Conservation (phyloP, 805 yeast species). For the Isabelozyma heimii region DNA sequence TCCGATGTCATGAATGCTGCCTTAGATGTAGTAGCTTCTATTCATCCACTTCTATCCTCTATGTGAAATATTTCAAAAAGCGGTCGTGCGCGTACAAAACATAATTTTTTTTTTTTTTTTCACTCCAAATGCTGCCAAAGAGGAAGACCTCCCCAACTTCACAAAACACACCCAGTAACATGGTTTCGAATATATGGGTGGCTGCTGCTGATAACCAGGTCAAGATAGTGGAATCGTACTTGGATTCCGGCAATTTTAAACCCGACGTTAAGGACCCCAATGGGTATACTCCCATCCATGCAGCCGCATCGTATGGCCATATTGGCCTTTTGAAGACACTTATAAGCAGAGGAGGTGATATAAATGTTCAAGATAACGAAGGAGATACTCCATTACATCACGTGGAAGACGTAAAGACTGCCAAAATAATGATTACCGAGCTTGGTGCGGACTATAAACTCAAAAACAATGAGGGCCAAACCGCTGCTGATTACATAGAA, state of each 20-base stretch:
- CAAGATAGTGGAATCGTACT: conserved; percentile 52
- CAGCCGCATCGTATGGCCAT: conserved; percentile 94
- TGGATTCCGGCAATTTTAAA: conserved; percentile 50
- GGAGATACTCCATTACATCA: conserved; percentile 97
- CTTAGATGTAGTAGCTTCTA: not conserved
- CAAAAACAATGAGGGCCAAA: conserved; percentile 71
- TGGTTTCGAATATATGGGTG: conserved; percentile 78
- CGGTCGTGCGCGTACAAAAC: not conserved
- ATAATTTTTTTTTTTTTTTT: not conserved
- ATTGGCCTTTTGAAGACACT: conserved; percentile 59
- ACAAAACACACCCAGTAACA: conserved; percentile 6
- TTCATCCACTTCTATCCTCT: not conserved
- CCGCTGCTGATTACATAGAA: conserved; percentile 69
- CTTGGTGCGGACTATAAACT: conserved; percentile 63
- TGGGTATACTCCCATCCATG: conserved; percentile 97
- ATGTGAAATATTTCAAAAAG: not conserved
- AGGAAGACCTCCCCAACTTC: not conserved
- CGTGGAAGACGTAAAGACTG: conserved; percentile 68
- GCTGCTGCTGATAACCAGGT: conserved; percentile 87
- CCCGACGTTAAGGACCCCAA: conserved; percentile 83
- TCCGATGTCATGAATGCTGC: not conserved
- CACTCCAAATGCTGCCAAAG: not conserved
- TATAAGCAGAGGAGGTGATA: conserved; percentile 64
- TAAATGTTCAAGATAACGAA: conserved; percentile 79
- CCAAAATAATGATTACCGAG: conserved; percentile 63